Evolutionary conservation across 192 early-diverging fungal species (phyloP), one percentile per base, ranked within the genome.

Genomic region (Tieghemiomyces parasiticus): DNA sequence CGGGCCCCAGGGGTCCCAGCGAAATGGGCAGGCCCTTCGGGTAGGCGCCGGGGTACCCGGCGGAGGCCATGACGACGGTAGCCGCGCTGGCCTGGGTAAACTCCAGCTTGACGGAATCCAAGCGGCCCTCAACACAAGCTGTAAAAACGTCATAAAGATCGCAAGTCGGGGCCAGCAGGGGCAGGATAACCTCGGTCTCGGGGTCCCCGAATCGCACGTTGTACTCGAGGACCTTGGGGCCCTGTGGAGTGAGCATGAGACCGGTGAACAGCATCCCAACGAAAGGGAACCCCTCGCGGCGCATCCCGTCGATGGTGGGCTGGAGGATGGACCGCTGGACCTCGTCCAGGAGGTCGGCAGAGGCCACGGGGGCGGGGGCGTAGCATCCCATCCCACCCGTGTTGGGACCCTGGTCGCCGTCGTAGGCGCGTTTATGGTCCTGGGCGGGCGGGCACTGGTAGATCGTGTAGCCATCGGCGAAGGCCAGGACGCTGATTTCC

Each of bases 341-440:
- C 31, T 75, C 59, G 13, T 69, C 68, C 46, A 90, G 65, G 31
- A 97, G 74, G 63, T 81, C 82, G 14, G 82, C 66, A 8, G 92
- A 90, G 49, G 83, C 91, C 48, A 96, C 81, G 19, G 96, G 94
- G 0, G 94, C 92, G 22, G 96, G 96, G 35, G 88, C 90, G 67
- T 99, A 99, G 56, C 89, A 90, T 10, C 96, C 96, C 96, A 99
- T 99, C 51, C 96, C 96, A 61, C 96, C 96, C 2, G 93, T 97
- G 78, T 97, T 99, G 56, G 88, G 89, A 0, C 96, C 93, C 63
- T 79, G 71, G 65, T 99, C 96, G 64, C 86, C 83, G 58, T 99
- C 92, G 62, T 84, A 80, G n/a, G 87, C 87, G 35, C 96, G 89
- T 76, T 99, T 99, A 76, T 99, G 96, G 67, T 99, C 96, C 77